A percentile compares a stretch with the other conserved stretches of the same genome.
These are phyloP conservation scores for Boeremia exigua DNA, from an alignment of 2,329 filamentous ascomycete genomes.

Conservation along the genomic window DNA sequence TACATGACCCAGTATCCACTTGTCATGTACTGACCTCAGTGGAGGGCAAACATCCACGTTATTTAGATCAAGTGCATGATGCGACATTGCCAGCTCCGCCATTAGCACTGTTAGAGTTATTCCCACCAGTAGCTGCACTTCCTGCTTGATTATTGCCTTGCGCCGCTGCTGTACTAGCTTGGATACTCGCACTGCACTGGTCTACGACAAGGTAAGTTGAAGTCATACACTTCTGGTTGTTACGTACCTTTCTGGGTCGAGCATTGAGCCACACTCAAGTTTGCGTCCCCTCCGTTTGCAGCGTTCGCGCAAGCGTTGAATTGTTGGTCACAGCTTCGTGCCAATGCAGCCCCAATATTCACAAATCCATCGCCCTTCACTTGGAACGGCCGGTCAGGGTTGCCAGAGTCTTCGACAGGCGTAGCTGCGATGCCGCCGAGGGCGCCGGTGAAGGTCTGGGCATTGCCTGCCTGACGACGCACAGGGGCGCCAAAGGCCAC, in stretches of 20 bases:
- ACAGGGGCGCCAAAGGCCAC: background rate
- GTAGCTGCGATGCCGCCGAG: slow-evolving; percentile 62
- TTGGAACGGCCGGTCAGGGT: slow-evolving; percentile 52
- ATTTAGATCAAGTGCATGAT: background rate
- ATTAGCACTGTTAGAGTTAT: background rate
- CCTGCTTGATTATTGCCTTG: background rate
- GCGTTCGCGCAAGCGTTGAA: slow-evolving; percentile 66
- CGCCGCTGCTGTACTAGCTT: slow-evolving; percentile 1
- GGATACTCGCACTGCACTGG: slow-evolving; percentile 25
- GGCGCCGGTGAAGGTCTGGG: slow-evolving; percentile 52
- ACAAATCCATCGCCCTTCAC: slow-evolving; percentile 56
- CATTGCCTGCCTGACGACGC: slow-evolving; percentile 22
- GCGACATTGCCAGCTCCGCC: background rate
- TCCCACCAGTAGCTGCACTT: background rate
- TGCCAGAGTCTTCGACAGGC: slow-evolving; percentile 56
- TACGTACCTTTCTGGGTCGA: slow-evolving; percentile 57
- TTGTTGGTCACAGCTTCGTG: slow-evolving; percentile 69
- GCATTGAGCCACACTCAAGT: slow-evolving; percentile 59
- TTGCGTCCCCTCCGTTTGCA: slow-evolving; percentile 58
- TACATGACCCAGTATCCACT: too few relatives aligned
- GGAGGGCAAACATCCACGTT: background rate
- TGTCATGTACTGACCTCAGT: too few relatives aligned
- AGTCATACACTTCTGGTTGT: too few relatives aligned
- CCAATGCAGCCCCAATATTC: slow-evolving; percentile 60
- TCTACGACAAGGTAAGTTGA: slow-evolving; percentile 7